Percentiles rank a stretch among this genome's conserved stretches.
Conservation (phyloP, 1,284 basidiomycete species). For the Vanrija sp. region DNA sequence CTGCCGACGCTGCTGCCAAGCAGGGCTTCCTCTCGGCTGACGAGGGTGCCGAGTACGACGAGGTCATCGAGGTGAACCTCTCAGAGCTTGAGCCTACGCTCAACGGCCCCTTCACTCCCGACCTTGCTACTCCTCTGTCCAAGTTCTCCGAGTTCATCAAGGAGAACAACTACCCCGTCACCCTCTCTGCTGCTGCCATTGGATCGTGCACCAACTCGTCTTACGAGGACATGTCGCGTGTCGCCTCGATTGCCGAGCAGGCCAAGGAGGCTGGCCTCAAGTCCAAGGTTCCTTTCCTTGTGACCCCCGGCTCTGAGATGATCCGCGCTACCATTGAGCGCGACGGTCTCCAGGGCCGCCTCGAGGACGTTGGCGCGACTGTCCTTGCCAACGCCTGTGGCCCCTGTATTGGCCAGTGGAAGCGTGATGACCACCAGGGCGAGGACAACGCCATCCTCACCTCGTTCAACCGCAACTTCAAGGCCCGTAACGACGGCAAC, state of each 20-base stretch:
- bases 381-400: conserved; percentile 98
- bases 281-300: conserved; percentile 87
- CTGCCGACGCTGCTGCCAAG: conserved; percentile 78
- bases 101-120: conserved; percentile 98
- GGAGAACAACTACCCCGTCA: conserved; percentile 86
- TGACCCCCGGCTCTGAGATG: conserved; percentile 95
- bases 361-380: conserved; percentile 75
- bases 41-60: conserved; percentile 89
- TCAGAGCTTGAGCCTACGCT: conserved; percentile 82
- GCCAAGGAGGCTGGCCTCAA: conserved; percentile 78
- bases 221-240: conserved; percentile 91
- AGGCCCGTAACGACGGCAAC: conserved; percentile 96
- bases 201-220: conserved; percentile 98
- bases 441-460: conserved; percentile 97
- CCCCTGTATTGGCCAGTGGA: conserved; percentile 99
- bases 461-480: conserved; percentile 97
- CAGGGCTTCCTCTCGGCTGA: conserved; percentile 79
- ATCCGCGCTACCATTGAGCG: conserved; percentile 97
- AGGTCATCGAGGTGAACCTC: conserved; percentile 74
- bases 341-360: conserved; percentile 74
- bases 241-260: conserved; percentile 86
- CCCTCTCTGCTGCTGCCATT: conserved; percentile 85
- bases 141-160: conserved; percentile 77
- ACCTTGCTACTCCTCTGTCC: conserved; percentile 92
- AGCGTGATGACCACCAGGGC: conserved; percentile 80